Base-by-base conservation (phyloP, 2,329 filamentous ascomycete species). In the Aureobasidium sp. region DNA sequence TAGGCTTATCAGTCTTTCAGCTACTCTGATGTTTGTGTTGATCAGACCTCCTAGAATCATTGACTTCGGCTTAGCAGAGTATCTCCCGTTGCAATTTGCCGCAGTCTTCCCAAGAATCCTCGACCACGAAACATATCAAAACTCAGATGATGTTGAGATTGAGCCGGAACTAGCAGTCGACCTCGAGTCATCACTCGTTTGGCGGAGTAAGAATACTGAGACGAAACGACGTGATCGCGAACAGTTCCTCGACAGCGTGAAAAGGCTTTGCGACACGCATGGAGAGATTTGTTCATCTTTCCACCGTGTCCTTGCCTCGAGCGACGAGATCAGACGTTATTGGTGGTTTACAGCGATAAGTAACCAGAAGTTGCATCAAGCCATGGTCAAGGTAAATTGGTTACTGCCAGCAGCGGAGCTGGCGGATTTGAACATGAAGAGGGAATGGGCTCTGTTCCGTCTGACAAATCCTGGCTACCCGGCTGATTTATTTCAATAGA, bases 201-300 rank as follows among this genome's bases (percentile, higher is more conserved):
- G 56, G 56, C 56, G 56, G 7, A 60, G 56, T 27, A 60, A 60
- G 45, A 60, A 60, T 16, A 60, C 56, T 9, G 42, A 47, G 42
- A 48, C 31, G 25, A 60, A 60, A 36, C 56, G 56, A 15, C 56
- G 56, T 6, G 56, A 60, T 48, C 56, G 42, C 27, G 25, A 60
- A 20, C 16, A 48, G 20, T 48, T 60, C 38, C 23, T 60, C 13
- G 56, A 60, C 4, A 60, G 42, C 33, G 56, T 60, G 27, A 48
- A 60, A 60, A 48, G 16, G n/a, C 23, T 60, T 6, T 47, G 40
- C n/a, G 27, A 47, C 16, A 48, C 42, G 13, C 5, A 47, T 47
- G 43, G 43, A 11, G n/a, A 47, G 4, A 47, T 11, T n/a, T 47
- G 43, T 47, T 4, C 5, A 3, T 25, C 83, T 55, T n/a, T 55